Percentiles rank a stretch among this genome's conserved stretches.
Evolutionary conservation across 2,329 filamentous ascomycete genomes (phyloP).

Genomic region (Penicillium sp.): DNA sequence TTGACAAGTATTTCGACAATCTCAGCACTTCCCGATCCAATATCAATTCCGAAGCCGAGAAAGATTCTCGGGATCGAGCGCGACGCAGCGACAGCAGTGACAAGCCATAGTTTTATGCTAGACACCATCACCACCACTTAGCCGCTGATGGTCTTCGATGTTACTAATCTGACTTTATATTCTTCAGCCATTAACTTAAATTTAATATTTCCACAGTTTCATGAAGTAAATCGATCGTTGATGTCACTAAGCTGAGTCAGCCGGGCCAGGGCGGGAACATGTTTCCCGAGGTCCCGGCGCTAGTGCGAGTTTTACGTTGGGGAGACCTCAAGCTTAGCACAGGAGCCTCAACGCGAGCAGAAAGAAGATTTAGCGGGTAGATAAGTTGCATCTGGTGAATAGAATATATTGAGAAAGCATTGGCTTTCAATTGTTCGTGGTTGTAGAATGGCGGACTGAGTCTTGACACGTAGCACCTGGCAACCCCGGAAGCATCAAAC

Average conservation of each 20-base stretch:
- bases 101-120: neutral
- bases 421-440: slow-evolving; percentile 9
- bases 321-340: slow-evolving; percentile 1
- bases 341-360: neutral
- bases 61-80: neutral
- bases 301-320: slow-evolving; percentile 21
- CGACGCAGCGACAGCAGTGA: neutral
- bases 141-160: neutral
- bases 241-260: slow-evolving; percentile 23
- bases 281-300: slow-evolving; percentile 23
- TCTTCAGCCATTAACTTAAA: neutral
- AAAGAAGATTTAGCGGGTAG: neutral
- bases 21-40: neutral
- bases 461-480: slow-evolving; percentile 5
- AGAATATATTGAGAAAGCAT: slow-evolving; percentile 4
- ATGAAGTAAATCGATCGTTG: neutral
- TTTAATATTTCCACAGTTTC: neutral
- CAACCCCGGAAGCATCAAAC: slow-evolving; percentile 3
- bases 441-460: slow-evolving; percentile 9
- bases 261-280: slow-evolving; percentile 17
- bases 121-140: neutral
- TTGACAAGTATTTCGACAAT: neutral
- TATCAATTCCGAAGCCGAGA: neutral
- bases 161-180: neutral
- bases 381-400: neutral